These are phyloP conservation scores for Hippophae rhamnoides DNA, from an alignment of 306 rosid species.

Conservation along the genomic window DNA sequence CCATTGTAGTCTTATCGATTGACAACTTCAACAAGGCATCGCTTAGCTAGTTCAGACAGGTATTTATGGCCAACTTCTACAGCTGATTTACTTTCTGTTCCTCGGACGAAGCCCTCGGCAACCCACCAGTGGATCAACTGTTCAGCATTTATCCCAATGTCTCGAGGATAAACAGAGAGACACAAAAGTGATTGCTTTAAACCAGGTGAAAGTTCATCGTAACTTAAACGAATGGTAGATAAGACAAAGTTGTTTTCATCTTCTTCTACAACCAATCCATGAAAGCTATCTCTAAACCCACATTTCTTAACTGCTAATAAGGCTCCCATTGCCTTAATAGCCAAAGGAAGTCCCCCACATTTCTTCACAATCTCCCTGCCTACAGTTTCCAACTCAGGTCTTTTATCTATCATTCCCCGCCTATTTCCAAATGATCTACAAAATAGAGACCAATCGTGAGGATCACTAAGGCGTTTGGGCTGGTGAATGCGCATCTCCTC, in stretches of 20 bases:
- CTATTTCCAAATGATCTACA: neutral
- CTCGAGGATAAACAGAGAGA: slow-evolving; percentile 12
- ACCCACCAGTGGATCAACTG: slow-evolving; percentile 20
- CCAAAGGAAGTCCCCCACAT: slow-evolving; percentile 16
- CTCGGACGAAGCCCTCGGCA: slow-evolving; percentile 9
- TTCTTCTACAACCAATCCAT: neutral
- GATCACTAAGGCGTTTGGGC: neutral
- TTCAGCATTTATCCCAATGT: slow-evolving; percentile 4
- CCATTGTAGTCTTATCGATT: slow-evolving; percentile 9
- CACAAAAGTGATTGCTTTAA: slow-evolving; percentile 13
- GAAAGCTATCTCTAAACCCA: slow-evolving; percentile 1
- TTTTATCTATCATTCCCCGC: neutral
- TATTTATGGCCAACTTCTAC: slow-evolving; percentile 7
- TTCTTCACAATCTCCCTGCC: slow-evolving; percentile 1
- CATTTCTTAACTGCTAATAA: slow-evolving; percentile 1
- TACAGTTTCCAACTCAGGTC: neutral
- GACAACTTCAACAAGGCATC: slow-evolving; percentile 12
- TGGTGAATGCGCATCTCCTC: neutral
- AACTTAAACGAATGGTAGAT: slow-evolving; percentile 7
- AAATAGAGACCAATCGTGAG: slow-evolving; percentile 13
- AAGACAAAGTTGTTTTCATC: neutral
- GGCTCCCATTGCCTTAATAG: slow-evolving; percentile 17
- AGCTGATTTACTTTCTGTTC: neutral
- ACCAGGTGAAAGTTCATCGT: slow-evolving; percentile 5
- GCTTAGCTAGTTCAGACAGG: neutral